Evolutionary conservation across 2,329 filamentous ascomycete genomes (phyloP).

Genomic region (Scedosporium minutisporum): DNA sequence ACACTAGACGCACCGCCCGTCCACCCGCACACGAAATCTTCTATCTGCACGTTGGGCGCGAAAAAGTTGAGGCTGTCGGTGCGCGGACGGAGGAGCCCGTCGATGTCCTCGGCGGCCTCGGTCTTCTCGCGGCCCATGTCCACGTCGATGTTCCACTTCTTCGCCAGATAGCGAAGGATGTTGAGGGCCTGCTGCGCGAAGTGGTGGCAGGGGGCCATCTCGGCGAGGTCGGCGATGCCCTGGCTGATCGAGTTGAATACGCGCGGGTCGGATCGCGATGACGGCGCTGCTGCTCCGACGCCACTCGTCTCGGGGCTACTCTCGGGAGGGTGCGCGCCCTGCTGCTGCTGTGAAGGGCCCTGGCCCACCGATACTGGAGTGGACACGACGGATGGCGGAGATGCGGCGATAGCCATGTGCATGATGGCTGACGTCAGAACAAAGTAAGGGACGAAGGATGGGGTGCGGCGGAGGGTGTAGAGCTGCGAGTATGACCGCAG

Average conservation of each 20-base stretch:
- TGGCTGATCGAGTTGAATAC: slow-evolving; percentile 38
- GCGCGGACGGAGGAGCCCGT: slow-evolving; percentile 32
- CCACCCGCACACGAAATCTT: slow-evolving; percentile 41
- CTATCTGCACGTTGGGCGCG: slow-evolving; percentile 35
- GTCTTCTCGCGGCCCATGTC: slow-evolving; percentile 25
- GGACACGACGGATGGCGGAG: slow-evolving; percentile 13
- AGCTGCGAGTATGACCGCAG: slow-evolving; percentile 47
- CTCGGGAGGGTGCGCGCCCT: not conserved
- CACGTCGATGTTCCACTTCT: slow-evolving; percentile 49
- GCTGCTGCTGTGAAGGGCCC: not conserved
- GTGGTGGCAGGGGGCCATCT: slow-evolving; percentile 52
- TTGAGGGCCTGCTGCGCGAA: slow-evolving; percentile 52
- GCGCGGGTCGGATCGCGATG: slow-evolving; percentile 12
- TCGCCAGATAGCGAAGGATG: slow-evolving; percentile 47
- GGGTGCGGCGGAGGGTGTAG: slow-evolving; percentile 48
- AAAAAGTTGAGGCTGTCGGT: slow-evolving; percentile 49
- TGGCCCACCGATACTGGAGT: not conserved
- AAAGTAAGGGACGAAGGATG: slow-evolving; percentile 53
- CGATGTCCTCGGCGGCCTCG: slow-evolving; percentile 25
- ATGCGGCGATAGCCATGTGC: slow-evolving; percentile 45
- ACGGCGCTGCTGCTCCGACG: not conserved
- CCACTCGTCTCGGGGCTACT: not conserved
- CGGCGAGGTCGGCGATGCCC: slow-evolving; percentile 46
- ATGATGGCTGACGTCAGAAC: slow-evolving; percentile 52
- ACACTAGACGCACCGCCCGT: slow-evolving; percentile 16